Conservation (phyloP, 2,329 filamentous ascomycete genomes). For the Akanthomyces dipterigenus region DNA sequence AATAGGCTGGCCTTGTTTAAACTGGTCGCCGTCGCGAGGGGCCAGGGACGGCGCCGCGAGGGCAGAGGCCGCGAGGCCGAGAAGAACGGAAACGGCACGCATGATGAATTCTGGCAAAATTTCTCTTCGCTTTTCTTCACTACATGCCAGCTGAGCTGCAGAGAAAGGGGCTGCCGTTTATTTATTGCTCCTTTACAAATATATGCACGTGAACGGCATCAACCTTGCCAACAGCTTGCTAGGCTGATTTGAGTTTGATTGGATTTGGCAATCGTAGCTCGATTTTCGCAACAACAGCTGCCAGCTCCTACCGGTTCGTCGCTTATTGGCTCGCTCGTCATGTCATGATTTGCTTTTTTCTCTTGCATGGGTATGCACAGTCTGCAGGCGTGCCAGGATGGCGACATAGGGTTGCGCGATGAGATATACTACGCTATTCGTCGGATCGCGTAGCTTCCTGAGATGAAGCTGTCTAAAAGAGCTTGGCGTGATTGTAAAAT, state of each 20-base stretch:
- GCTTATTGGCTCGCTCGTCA: background rate
- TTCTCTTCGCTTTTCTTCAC: background rate
- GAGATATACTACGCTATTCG: background rate
- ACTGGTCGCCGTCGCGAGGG: constrained; percentile 25
- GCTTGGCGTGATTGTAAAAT: background rate
- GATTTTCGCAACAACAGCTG: background rate
- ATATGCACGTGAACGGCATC: background rate
- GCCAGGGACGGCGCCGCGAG: constrained; percentile 17
- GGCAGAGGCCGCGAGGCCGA: constrained; percentile 2
- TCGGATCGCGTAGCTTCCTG: background rate
- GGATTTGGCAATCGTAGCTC: background rate
- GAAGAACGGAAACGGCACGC: background rate
- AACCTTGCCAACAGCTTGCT: background rate
- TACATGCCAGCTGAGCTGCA: background rate
- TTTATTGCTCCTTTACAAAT: background rate
- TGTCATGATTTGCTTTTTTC: background rate
- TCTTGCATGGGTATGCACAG: background rate
- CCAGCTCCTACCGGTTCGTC: too few relatives aligned
- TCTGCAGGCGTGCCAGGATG: background rate
- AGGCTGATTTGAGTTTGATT: background rate
- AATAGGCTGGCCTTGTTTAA: constrained; percentile 48
- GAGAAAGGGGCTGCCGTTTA: background rate
- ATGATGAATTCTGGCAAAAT: background rate
- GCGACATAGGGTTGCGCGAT: background rate
- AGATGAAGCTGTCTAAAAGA: background rate